Evolutionary conservation across 1,139 yeast genomes (phyloP), one percentile per base, ranked within the genome.

Genomic region (Yamadazyma buinensis): DNA sequence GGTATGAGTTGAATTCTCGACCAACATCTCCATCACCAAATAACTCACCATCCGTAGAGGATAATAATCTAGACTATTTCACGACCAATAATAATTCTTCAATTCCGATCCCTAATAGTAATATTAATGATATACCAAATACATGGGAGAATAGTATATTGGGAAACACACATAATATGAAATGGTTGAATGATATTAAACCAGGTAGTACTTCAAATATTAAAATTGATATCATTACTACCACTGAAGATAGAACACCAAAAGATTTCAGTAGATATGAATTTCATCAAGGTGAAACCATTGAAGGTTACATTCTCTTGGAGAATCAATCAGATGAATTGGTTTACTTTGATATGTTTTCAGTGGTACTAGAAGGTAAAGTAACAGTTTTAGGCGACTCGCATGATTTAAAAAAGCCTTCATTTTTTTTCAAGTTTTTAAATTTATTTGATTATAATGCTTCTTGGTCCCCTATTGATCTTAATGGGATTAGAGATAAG

Each of bases 301-400:
- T 79, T n/a, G 64, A 70, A 42, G 86, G 86, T 1, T 72, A 66
- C 46, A 61, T 75, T 21, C 55, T 64, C 3, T 55, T 78, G 11
- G 55, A 62, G 26, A 79, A 78, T 49, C 55, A 50, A 11, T 57
- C 77, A 0, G 26, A 52, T 1, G 48, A 56, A 11, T 59, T 64
- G 0, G 51, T 78, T 3, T 69, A 69, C 8, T 79, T 77, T 45
- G 79, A 77, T 43, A 74, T 74, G 75, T 67, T 78, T 45, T 64
- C 72, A 32, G 80, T 78, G 10, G 72, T 80, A 1, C 54, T 79
- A 23, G 84, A 79, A 49, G 84, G 84, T 0, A 52, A 47, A 32
- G 37, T 40, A 12, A 54, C 58, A 4, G 57, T 59, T 3, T 59
- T 59, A 36, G 47, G 55, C 4, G 50, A 46, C 26, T 24, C 25